Conservation (phyloP, 2,329 filamentous ascomycete species). For the Sporothrix globosa region DNA sequence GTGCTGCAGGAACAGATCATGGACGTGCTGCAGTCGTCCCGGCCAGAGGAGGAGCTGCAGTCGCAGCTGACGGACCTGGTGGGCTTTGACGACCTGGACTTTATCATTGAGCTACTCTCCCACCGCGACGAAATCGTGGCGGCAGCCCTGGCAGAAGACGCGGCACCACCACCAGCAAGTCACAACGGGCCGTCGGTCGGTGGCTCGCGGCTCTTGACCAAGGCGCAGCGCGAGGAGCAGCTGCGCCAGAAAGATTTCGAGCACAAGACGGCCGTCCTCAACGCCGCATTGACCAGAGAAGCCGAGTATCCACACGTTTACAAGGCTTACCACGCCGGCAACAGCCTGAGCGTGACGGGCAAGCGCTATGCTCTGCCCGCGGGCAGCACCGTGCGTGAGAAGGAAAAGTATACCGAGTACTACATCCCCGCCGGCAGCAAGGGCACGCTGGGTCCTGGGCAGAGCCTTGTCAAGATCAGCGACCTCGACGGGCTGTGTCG, state of each 20-base stretch:
- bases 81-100: conserved; percentile 90
- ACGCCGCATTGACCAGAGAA: conserved; percentile 70
- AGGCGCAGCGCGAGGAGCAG: conserved; percentile 75
- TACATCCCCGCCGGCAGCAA: conserved; percentile 80
- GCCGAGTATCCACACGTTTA: conserved; percentile 93
- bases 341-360: conserved; percentile 77
- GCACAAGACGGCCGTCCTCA: conserved; percentile 77
- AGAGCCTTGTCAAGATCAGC: conserved; percentile 75
- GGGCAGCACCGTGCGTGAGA: conserved; percentile 71
- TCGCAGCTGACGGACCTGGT: conserved; percentile 86
- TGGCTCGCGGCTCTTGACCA: conserved; percentile 66
- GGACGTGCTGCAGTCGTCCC: conserved; percentile 69
- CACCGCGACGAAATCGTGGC: conserved; percentile 70
- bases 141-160: conserved; percentile 38
- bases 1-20: conserved; percentile 78
- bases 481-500: conserved; percentile 88
- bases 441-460: conserved; percentile 70
- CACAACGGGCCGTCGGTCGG: conserved; percentile 31
- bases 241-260: conserved; percentile 75
- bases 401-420: conserved; percentile 85
- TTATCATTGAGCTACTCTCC: conserved; percentile 86
- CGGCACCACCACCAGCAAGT: conserved; percentile 42
- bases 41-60: conserved; percentile 82
- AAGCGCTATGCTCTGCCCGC: conserved; percentile 80
- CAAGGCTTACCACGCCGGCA: conserved; percentile 78